Evolutionary conservation across 75 land plant species (phyloP), one percentile per base, ranked within the genome.

Genomic region (Isoetes taiwanensis): DNA sequence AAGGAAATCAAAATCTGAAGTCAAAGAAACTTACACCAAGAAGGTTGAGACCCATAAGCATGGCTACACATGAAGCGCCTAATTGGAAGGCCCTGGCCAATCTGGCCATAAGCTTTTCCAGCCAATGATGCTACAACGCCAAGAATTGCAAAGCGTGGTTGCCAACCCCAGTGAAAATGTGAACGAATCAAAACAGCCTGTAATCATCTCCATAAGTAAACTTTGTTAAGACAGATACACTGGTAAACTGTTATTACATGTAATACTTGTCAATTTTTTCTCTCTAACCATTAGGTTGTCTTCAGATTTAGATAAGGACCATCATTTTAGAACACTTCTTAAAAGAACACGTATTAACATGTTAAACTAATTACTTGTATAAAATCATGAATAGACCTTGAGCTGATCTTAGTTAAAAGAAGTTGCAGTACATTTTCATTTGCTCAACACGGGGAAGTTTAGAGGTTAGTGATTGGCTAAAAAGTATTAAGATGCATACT

Each of bases 91-190:
- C 98, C 98, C 43, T 79, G 81, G 10, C 98, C 98, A 28, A 93
- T 66, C 59, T 84, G 85, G 20, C 98, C 98, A 70, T 93, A 93
- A 25, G 98, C 98, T 72, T 93, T 93, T 32, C 98, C 98, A 63
- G 98, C 98, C 71, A 93, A 71, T 37, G 98, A 93, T 26, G 98
- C 98, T 35, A 70, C 95, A 58, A 93, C 56, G 0, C 98, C 98
- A 31, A 93, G 71, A 19, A 87, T 29, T 46, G 98, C 98, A 21
- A 93, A 65, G 67, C 29, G 98, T 88, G 39, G 96, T 88, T 30
- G 98, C 98, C 64, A 93, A 71, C 56, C 98, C 98, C 64, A 88
- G 50, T 28, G 98, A 72, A 52, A 93, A 93, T 21, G 98, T 71
- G 63, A 93, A 28, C 27, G 98, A 87, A 71, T 93, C 37, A 68